Conservation (phyloP, 2,329 filamentous ascomycete species). For the Botryotinia narcissicola region DNA sequence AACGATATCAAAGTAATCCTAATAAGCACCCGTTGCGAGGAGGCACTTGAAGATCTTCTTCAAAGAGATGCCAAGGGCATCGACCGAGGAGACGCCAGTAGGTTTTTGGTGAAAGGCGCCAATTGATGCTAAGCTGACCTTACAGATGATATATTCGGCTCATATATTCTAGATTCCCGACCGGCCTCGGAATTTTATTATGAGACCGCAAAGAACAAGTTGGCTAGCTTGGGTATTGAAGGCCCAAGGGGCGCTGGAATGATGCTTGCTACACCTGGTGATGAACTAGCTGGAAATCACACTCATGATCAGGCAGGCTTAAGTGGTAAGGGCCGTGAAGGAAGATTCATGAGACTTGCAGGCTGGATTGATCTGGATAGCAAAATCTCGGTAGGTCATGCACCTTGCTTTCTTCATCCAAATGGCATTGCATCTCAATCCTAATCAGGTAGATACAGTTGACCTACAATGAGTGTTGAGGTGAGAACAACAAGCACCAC, state of each 20-base stretch:
- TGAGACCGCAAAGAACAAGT: conserved; percentile 62
- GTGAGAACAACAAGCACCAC: neutral
- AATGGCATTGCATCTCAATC: neutral
- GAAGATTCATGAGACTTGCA: conserved; percentile 65
- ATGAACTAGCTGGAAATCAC: conserved; percentile 37
- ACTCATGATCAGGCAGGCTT: conserved; percentile 40
- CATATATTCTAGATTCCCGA: conserved; percentile 61
- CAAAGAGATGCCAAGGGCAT: conserved; percentile 35
- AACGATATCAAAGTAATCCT: conserved; percentile 44
- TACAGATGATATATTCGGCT: conserved; percentile 41
- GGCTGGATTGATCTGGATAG: conserved; percentile 74
- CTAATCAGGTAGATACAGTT: neutral
- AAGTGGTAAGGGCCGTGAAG: conserved; percentile 53
- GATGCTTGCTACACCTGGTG: conserved; percentile 62
- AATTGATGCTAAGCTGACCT: neutral
- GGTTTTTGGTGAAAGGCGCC: conserved; percentile 8
- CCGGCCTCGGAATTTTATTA: conserved; percentile 72
- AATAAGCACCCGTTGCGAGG: conserved; percentile 41
- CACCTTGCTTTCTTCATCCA: neutral
- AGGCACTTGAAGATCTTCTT: conserved; percentile 37
- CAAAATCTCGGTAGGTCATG: conserved; percentile 56
- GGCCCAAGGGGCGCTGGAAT: conserved; percentile 49
- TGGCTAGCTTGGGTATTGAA: conserved; percentile 53
- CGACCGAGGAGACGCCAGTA: conserved; percentile 32
- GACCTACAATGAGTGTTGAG: neutral